phyloP scores from a whole-genome alignment of 768 basidiomycete species.

The Cantharellus anzutake region DNA sequence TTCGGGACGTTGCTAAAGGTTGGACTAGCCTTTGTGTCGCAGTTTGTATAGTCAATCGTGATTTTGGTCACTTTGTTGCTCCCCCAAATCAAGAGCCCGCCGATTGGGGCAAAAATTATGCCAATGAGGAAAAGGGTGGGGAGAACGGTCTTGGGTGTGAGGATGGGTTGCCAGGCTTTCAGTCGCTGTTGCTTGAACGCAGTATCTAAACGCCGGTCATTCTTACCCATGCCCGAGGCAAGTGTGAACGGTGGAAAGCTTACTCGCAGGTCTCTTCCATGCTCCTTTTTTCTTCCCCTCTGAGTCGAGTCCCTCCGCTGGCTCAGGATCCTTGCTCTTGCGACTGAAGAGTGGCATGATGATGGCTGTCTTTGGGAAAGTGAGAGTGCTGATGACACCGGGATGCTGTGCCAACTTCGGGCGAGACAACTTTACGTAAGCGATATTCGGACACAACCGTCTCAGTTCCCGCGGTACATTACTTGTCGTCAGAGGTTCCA shows the following conservation, averaged over 20 bases:
- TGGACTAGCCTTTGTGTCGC: slow-evolving; percentile 43
- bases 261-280: slow-evolving; percentile 74
- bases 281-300: slow-evolving; percentile 54
- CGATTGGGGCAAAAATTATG: slow-evolving; percentile 88
- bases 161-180: slow-evolving; percentile 99
- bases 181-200: slow-evolving; percentile 99
- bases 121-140: slow-evolving; percentile 93
- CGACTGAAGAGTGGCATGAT: too few species aligned
- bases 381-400: too few species aligned
- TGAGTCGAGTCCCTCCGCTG: too few species aligned
- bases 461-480: too few species aligned
- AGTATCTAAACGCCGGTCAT: slow-evolving; percentile 40
- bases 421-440: too few species aligned
- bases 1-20: slow-evolving; percentile 40
- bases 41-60: slow-evolving; percentile 87
- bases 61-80: slow-evolving; percentile 76
- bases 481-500: too few species aligned
- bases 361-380: too few species aligned
- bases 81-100: slow-evolving; percentile 89
- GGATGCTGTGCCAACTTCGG: too few species aligned
- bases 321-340: too few species aligned
- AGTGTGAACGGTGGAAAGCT: slow-evolving; percentile 15
- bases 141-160: slow-evolving; percentile 93
- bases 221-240: slow-evolving; percentile 10
- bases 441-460: too few species aligned